Percentiles rank a stretch among this genome's conserved stretches.
Evolutionary conservation across 495 filamentous ascomycete genomes (phyloP).

Genomic region (Penicillium lividum): DNA sequence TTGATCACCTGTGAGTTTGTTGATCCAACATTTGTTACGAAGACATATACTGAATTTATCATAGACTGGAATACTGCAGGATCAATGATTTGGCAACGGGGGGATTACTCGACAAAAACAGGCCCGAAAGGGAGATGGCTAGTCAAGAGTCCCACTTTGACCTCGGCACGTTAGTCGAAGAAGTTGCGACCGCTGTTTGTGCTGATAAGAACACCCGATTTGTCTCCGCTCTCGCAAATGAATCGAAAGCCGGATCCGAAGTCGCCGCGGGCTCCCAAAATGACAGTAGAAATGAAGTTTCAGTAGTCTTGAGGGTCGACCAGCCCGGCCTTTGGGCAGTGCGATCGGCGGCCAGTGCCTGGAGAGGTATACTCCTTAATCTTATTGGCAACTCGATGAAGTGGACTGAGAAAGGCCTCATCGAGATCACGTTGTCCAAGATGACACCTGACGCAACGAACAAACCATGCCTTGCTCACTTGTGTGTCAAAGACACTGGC

Average conservation of each 20-base stretch:
- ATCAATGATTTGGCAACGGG: conserved; percentile 44
- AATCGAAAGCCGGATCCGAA: neutral
- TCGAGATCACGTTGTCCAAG: conserved; percentile 55
- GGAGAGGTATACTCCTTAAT: conserved; percentile 71
- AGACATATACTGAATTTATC: neutral
- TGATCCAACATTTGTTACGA: neutral
- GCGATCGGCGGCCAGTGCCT: conserved; percentile 59
- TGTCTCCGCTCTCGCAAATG: neutral
- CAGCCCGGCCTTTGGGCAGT: conserved; percentile 52
- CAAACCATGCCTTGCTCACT: conserved; percentile 25
- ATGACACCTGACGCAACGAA: conserved; percentile 18
- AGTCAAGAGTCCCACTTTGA: conserved; percentile 39
- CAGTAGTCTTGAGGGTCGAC: conserved; percentile 59
- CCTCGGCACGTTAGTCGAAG: conserved; percentile 54
- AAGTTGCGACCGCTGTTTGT: conserved; percentile 61
- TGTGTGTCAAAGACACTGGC: conserved; percentile 64
- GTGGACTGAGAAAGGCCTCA: conserved; percentile 60
- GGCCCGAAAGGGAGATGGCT: conserved; percentile 2
- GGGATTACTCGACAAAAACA: conserved; percentile 9
- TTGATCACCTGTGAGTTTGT: conserved; percentile 55
- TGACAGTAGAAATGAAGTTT: conserved; percentile 19
- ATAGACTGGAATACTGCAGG: conserved; percentile 55
- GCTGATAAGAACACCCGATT: conserved; percentile 36
- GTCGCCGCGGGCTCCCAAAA: neutral
- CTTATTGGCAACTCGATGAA: conserved; percentile 72